Evolutionary conservation across 768 basidiomycete genomes (phyloP).

Genomic region (Termitomyces sp.): DNA sequence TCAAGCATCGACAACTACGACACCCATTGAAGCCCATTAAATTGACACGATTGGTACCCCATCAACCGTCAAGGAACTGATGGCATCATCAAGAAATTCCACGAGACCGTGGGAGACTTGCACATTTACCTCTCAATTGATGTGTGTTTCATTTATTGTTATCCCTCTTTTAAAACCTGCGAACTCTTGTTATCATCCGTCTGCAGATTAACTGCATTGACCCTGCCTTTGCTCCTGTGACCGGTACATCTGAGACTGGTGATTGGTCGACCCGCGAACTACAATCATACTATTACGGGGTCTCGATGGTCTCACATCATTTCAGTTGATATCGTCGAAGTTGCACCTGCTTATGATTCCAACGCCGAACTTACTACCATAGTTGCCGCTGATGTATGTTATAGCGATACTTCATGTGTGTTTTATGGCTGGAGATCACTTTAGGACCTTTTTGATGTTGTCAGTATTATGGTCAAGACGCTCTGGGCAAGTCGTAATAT

Average conservation of each 20-base stretch:
- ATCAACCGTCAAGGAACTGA: slow-evolving; percentile 41
- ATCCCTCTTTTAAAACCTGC: not conserved
- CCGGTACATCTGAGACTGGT: slow-evolving; percentile 81
- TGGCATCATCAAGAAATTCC: slow-evolving; percentile 78
- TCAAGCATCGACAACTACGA: slow-evolving; percentile 72
- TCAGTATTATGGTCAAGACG: slow-evolving; percentile 78
- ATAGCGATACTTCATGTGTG: not conserved
- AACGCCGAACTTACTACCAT: slow-evolving; percentile 28
- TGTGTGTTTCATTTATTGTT: slow-evolving; percentile 28
- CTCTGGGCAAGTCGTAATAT: slow-evolving; percentile 49
- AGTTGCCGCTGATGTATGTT: slow-evolving; percentile 36
- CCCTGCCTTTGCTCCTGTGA: slow-evolving; percentile 78
- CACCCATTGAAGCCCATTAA: slow-evolving; percentile 74
- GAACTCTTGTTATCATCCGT: not conserved
- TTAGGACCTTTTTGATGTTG: slow-evolving; percentile 68
- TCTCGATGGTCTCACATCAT: slow-evolving; percentile 72
- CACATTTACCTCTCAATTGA: slow-evolving; percentile 81
- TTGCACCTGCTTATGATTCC: slow-evolving; percentile 74
- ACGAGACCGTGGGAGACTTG: slow-evolving; percentile 63
- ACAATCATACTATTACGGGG: slow-evolving; percentile 75
- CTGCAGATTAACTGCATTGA: slow-evolving; percentile 72
- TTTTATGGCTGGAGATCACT: not conserved
- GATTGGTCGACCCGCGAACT: slow-evolving; percentile 84
- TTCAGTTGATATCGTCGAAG: slow-evolving; percentile 81
- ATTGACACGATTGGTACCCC: slow-evolving; percentile 69